phyloP scores from a whole-genome alignment of 306 rosid genomes.

The Leucaena leucocephala region DNA sequence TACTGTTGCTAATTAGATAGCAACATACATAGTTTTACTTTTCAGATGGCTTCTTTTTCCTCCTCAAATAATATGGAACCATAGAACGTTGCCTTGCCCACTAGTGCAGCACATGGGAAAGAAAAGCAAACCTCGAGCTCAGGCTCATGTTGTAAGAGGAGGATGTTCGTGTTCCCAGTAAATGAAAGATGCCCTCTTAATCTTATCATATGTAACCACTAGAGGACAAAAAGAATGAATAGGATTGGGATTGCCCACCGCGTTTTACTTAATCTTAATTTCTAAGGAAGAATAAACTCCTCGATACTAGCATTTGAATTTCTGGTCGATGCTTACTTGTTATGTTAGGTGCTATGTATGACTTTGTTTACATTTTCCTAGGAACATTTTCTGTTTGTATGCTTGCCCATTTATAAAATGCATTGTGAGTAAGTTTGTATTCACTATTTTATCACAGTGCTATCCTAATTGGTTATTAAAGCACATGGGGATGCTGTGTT shows the following conservation, averaged over 20 bases:
- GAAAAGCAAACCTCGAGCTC: constrained; percentile 34
- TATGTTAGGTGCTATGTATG: not conserved
- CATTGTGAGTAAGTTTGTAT: not conserved
- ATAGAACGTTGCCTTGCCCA: constrained; percentile 36
- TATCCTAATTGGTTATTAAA: not conserved
- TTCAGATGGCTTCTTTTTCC: constrained; percentile 23
- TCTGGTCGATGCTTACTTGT: constrained; percentile 25
- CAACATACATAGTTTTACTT: not conserved
- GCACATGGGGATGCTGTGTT: not conserved
- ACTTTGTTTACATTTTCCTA: constrained; percentile 26
- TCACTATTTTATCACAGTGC: not conserved
- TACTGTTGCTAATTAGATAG: constrained; percentile 42
- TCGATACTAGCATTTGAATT: constrained; percentile 27
- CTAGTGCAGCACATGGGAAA: constrained; percentile 43
- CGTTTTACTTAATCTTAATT: constrained; percentile 28
- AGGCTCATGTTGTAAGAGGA: constrained; percentile 33
- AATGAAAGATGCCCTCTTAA: constrained; percentile 26
- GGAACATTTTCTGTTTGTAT: constrained; percentile 8
- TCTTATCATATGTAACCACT: constrained; percentile 24
- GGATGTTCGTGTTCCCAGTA: constrained; percentile 36
- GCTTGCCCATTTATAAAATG: not conserved
- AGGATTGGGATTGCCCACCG: constrained; percentile 31
- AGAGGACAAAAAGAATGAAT: constrained; percentile 36
- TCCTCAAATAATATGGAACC: constrained; percentile 15
- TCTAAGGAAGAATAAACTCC: constrained; percentile 35